Conservation (phyloP, 2,329 filamentous ascomycete genomes). For the Arachnopeziza araneosa region DNA sequence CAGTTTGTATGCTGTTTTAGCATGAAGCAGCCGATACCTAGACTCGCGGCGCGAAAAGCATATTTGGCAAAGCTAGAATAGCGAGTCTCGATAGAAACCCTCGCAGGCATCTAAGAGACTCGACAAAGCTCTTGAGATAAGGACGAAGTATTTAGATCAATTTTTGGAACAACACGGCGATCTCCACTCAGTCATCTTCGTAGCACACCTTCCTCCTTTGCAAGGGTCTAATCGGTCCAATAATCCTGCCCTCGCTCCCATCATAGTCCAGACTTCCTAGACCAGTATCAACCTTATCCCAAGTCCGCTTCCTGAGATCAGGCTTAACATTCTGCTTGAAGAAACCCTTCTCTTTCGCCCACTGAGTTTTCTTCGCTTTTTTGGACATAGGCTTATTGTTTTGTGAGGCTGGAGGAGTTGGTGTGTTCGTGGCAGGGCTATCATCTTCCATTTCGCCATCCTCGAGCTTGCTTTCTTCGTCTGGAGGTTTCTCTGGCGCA, state of each 20-base stretch:
- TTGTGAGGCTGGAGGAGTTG: slow-evolving; percentile 5
- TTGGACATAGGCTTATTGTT: slow-evolving; percentile 9
- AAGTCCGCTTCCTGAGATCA: slow-evolving; percentile 60
- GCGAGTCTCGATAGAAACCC: no score
- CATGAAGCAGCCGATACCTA: no score
- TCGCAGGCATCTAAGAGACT: no score
- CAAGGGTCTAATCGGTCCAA: slow-evolving; percentile 24
- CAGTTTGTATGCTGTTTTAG: no score
- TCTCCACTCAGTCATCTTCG: slow-evolving; percentile 36
- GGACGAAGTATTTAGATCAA: no score
- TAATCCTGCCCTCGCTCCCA: slow-evolving; percentile 31
- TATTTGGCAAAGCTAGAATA: no score
- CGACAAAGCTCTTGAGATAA: no score
- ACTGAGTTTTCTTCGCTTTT: slow-evolving; percentile 20
- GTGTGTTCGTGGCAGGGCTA: slow-evolving; percentile 3
- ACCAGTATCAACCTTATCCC: slow-evolving; percentile 59
- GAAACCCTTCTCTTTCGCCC: slow-evolving; percentile 24
- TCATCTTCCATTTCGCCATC: slow-evolving; percentile 19
- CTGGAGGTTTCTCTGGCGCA: not conserved
- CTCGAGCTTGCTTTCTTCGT: slow-evolving; percentile 7
- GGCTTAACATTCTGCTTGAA: slow-evolving; percentile 44
- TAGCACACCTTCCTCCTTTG: slow-evolving; percentile 44
- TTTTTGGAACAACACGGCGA: no score
- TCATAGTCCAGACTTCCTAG: slow-evolving; percentile 57
- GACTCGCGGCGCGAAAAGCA: no score